phyloP scores from a whole-genome alignment of 176 grass and related monocot genomes.

The Lolium rigidum region DNA sequence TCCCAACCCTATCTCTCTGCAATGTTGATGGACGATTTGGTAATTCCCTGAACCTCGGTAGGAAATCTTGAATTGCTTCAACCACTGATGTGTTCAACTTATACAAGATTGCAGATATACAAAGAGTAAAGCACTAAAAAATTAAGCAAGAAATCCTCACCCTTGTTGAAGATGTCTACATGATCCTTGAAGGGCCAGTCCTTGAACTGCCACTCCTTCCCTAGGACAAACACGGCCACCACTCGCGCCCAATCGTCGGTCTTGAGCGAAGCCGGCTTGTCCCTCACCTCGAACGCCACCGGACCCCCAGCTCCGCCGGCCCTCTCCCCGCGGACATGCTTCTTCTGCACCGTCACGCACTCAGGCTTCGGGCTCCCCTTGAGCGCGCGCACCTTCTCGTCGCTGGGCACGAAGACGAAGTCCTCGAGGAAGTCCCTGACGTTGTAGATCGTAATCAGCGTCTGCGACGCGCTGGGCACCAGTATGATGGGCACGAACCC shows the following conservation, averaged over 20 bases:
- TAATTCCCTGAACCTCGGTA: background rate
- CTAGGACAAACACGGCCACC: slow-evolving; percentile 84
- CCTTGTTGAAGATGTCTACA: slow-evolving; percentile 95
- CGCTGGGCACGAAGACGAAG: slow-evolving; percentile 78
- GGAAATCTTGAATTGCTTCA: background rate
- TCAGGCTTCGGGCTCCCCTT: slow-evolving; percentile 75
- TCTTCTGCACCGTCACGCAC: slow-evolving; percentile 93
- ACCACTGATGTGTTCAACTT: background rate
- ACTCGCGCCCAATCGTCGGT: slow-evolving; percentile 85
- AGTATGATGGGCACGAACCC: slow-evolving; percentile 90
- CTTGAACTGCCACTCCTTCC: slow-evolving; percentile 99
- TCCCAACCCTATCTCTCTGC: background rate
- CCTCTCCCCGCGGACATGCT: slow-evolving; percentile 86
- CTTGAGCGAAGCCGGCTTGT: slow-evolving; percentile 80
- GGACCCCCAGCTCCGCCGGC: slow-evolving; percentile 44
- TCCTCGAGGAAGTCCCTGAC: slow-evolving; percentile 94
- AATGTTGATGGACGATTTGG: background rate
- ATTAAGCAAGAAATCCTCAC: slow-evolving; percentile 41
- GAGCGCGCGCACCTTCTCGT: slow-evolving; percentile 84
- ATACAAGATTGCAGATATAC: slow-evolving; percentile 8
- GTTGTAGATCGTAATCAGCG: slow-evolving; percentile 92
- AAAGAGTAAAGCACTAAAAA: background rate
- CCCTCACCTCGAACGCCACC: slow-evolving; percentile 78
- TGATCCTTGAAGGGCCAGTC: slow-evolving; percentile 99
- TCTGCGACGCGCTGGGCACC: slow-evolving; percentile 95